Percentiles rank a stretch among this genome's conserved stretches.
phyloP scores from a whole-genome alignment of 2,329 filamentous ascomycete species.

The Pseudogymnoascus sp. region DNA sequence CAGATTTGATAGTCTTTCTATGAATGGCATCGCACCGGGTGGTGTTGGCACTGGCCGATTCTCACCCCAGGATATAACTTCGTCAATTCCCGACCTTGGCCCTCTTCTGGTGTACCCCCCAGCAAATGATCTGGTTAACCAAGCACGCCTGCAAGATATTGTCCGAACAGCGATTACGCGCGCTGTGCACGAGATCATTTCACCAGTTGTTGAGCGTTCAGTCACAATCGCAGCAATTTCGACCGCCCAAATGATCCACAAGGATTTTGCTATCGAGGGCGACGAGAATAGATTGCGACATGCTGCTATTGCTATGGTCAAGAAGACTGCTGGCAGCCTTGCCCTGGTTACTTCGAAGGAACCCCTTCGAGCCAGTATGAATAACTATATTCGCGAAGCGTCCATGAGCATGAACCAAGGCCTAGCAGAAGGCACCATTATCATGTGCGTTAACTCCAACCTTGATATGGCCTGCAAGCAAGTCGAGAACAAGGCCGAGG shows the following conservation, averaged over 20 bases:
- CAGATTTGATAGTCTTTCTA: conserved; percentile 71
- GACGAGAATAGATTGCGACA: conserved; percentile 81
- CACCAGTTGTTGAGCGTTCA: conserved; percentile 92
- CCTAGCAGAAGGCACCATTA: conserved; percentile 85
- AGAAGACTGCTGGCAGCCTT: conserved; percentile 85
- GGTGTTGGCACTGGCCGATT: conserved; percentile 63
- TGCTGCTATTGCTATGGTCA: conserved; percentile 88
- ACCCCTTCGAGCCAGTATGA: conserved; percentile 90
- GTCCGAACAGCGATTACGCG: conserved; percentile 79
- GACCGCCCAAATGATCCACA: conserved; percentile 88
- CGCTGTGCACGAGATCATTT: conserved; percentile 92
- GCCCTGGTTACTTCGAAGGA: conserved; percentile 98
- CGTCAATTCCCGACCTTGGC: conserved; percentile 75
- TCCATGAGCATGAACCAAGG: conserved; percentile 61
- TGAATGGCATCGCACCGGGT: conserved; percentile 61
- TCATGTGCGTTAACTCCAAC: conserved; percentile 99
- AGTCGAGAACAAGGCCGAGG: conserved; percentile 91
- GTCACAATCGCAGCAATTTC: conserved; percentile 97
- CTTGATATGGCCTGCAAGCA: conserved; percentile 86
- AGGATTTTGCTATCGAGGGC: conserved; percentile 90
- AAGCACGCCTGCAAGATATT: conserved; percentile 62
- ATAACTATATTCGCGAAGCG: conserved; percentile 81
- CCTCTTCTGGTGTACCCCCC: conserved; percentile 73
- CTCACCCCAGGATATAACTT: conserved; percentile 68
- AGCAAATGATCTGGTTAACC: conserved; percentile 67